Evolutionary conservation across 2,329 filamentous ascomycete species (phyloP), one percentile per base, ranked within the genome.

Genomic region (Colletotrichum sp.): DNA sequence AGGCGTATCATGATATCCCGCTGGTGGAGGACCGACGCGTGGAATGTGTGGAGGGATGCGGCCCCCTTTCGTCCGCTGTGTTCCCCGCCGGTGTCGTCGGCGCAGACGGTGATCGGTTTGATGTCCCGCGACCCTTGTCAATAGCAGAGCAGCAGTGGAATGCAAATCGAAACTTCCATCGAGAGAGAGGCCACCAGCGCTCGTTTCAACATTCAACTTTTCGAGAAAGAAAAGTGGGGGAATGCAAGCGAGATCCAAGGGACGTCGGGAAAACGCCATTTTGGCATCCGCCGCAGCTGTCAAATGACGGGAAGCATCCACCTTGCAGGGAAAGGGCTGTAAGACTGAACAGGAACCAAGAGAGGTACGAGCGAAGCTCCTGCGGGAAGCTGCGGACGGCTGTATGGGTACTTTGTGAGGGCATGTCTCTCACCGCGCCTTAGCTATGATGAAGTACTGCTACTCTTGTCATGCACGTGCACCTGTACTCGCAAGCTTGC

Each of bases 251-350:
- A 68, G 59, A 64, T 65, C 62, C 67, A 55, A 70, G 57, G 63
- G 39, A 44, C 52, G 63, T 72, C 69, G 68, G 68, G 55, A 72
- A 75, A 75, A 75, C 69, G 69, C 73, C 73, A 75, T 75, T 68
- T 66, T 68, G 69, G 68, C 69, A 75, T 55, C 72, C 63, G 55
- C 36, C 64, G 64, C 64, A 75, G 75, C 75, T 77, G 75, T 77
- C 75, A 75, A 75, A 77, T 63, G 65, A 68, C 75, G 75, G 75
- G 72, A 75, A 72, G 68, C 22, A 36, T 62, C 75, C 75, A 71
- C 75, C n/a, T 9, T 71, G 52, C 71, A 75, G 68, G 63, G 68
- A 68, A 57, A 22, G n/a, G 34, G 57, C 59, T 36, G 65, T 39
- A 64, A 68, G 55, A 32, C 55, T 30, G 36, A 59, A 36, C 57